Evolutionary conservation across 805 yeast species (phyloP).

Genomic region (Saturnispora mendoncae): DNA sequence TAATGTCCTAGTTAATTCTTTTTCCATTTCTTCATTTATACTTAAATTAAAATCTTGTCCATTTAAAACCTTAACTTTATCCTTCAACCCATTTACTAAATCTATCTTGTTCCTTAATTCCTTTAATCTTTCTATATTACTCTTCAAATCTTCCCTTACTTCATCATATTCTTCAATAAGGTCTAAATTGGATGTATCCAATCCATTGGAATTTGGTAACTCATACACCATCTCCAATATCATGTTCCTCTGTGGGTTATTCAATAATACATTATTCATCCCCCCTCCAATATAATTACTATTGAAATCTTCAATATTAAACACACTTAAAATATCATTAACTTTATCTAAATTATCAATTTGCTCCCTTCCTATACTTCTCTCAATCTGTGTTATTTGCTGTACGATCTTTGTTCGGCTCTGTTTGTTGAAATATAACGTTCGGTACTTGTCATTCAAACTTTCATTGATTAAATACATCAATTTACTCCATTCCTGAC

Average conservation of each 20-base stretch:
- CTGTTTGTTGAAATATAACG: slow-evolving; percentile 25
- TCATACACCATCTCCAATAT: slow-evolving; percentile 23
- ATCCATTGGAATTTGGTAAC: slow-evolving; percentile 22
- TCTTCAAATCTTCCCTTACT: slow-evolving; percentile 13
- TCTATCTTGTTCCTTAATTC: slow-evolving; percentile 13
- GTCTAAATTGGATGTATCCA: slow-evolving; percentile 17
- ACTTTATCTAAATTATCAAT: slow-evolving; percentile 20
- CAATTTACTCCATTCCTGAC: slow-evolving; percentile 9
- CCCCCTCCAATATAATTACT: slow-evolving; percentile 14
- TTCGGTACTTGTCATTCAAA: slow-evolving; percentile 14
- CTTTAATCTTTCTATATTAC: slow-evolving; percentile 14
- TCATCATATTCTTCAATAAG: slow-evolving; percentile 22
- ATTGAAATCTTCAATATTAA: slow-evolving; percentile 20
- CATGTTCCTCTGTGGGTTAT: slow-evolving; percentile 11
- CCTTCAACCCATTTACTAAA: slow-evolving; percentile 10
- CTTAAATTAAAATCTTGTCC: not conserved
- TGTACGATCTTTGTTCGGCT: slow-evolving; percentile 24
- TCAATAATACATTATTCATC: slow-evolving; percentile 1
- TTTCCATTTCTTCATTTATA: slow-evolving; percentile 2
- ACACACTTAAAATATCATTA: slow-evolving; percentile 23
- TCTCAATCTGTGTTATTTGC: slow-evolving; percentile 24
- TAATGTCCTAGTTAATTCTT: slow-evolving; percentile 2
- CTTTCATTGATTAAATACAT: slow-evolving; percentile 5
- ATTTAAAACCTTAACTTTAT: not conserved
- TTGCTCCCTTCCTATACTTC: slow-evolving; percentile 10